These are phyloP conservation scores for Histomonas meleagridis DNA, from an alignment of 208 protist species.

Conservation along the genomic window DNA sequence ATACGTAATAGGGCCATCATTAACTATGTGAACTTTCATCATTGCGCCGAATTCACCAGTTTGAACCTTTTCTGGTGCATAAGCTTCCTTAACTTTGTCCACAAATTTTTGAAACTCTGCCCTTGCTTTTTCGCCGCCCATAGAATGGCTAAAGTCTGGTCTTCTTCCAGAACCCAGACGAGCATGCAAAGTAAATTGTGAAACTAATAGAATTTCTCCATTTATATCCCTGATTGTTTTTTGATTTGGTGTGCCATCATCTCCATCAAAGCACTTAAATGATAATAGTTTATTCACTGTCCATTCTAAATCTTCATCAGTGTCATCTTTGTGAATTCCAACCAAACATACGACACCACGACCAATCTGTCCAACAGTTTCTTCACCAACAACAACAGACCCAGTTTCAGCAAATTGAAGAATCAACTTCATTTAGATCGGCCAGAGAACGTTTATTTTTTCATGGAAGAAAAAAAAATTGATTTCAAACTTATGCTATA, in stretches of 20 bases:
- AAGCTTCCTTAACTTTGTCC: not conserved
- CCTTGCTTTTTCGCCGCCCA: not conserved
- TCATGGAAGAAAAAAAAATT: no score
- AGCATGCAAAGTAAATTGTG: conserved; percentile 7
- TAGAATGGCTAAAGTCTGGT: conserved; percentile 14
- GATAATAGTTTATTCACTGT: not conserved
- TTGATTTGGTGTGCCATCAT: not conserved
- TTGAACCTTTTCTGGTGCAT: not conserved
- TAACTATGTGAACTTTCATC: conserved; percentile 23
- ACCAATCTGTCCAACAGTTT: not conserved
- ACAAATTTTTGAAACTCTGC: not conserved
- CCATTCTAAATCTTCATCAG: conserved; percentile 31
- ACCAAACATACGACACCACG: not conserved
- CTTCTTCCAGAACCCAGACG: not conserved
- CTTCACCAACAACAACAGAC: not conserved
- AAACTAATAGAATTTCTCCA: not conserved
- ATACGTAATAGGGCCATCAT: not conserved
- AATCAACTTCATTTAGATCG: no score
- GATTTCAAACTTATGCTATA: no score
- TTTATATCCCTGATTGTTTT: not conserved
- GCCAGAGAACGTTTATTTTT: no score
- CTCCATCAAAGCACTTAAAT: not conserved
- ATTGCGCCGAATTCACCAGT: conserved; percentile 14
- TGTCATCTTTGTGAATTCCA: not conserved
- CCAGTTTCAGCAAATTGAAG: not conserved